Base-by-base conservation (phyloP, 2,329 filamentous ascomycete genomes). In the Fusarium robinianum region DNA sequence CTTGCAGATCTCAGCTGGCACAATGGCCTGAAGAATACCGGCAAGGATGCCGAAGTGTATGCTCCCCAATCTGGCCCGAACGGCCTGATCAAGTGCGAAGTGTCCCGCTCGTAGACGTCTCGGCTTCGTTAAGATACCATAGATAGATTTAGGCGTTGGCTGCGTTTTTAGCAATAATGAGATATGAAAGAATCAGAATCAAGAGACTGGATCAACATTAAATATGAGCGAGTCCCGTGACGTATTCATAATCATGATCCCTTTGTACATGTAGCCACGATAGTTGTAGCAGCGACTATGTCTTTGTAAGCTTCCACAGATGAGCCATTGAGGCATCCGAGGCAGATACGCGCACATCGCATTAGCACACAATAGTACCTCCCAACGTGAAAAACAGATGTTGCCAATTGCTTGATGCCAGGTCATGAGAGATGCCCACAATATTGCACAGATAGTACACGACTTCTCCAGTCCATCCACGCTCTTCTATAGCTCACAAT, bases 31-130 rank as follows among this genome's bases (percentile, higher is more conserved):
- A 89, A 96, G 78, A 99, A 99, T 73, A 96, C 89, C 0, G 94
- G 94, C 70, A 87, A 89, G 70, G 87, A 99, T 63, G 94, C 94
- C 38, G 91, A 96, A 66, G 92, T 99, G 14, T 96, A 94, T 63
- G 91, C 88, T 18, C 94, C 94, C 4, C 94, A 97, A 70, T 88
- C 87, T 8, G 84, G 88, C 54, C 94, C 94, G 43, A 99, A 97
- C 65, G 94, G 94, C 18, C 80, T 99, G 49, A 99, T 99, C 72
- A 88, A 95, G 67, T 95, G 91, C 73, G 90, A 90, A 45, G 90
- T 99, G 36, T 79, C 81, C 23, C 83, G 88, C 18, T 67, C 66
- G 21, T 67, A 53, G 53, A 57, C 44, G 33, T 22, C 41, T 8
- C 46, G 30, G 17, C 32, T 45, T 34, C n/a, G n/a, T n/a, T n/a